These are phyloP conservation scores for Akanthomyces lecanii DNA, from an alignment of 2,329 filamentous ascomycete genomes.

Conservation along the genomic window DNA sequence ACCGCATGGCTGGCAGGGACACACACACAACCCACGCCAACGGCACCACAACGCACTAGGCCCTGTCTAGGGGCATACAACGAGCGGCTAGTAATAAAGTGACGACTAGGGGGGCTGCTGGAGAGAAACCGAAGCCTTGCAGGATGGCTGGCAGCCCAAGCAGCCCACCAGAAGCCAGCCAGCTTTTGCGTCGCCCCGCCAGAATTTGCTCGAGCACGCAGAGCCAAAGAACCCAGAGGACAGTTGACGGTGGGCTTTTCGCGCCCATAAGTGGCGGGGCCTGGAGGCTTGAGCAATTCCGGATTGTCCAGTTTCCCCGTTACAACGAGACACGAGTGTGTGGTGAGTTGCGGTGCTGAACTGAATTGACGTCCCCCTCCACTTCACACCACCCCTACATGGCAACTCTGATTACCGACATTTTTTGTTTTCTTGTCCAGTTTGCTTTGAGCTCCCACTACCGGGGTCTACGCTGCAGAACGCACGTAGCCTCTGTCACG, in stretches of 20 bases:
- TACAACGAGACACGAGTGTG: constrained; percentile 1
- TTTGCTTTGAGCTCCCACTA: background rate
- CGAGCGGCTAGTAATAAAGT: constrained; percentile 3
- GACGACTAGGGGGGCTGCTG: background rate
- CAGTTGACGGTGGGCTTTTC: background rate
- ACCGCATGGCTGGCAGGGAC: background rate
- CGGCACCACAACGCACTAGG: background rate
- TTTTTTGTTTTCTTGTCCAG: background rate
- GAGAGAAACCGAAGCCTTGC: background rate
- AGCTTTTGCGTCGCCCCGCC: constrained; percentile 6
- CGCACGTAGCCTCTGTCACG: constrained; percentile 9
- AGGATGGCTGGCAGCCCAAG: background rate
- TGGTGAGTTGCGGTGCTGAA: constrained; percentile 4
- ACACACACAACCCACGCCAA: background rate
- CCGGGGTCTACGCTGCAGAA: background rate
- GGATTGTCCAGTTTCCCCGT: background rate
- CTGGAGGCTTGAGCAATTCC: constrained; percentile 8
- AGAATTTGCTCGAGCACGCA: background rate
- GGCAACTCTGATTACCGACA: background rate
- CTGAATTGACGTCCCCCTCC: background rate
- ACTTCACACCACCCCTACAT: constrained; percentile 1
- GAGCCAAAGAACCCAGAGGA: background rate
- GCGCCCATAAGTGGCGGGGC: constrained; percentile 2
- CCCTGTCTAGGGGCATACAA: background rate
- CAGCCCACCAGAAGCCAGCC: constrained; percentile 1